A percentile compares a stretch with the other conserved stretches of the same genome.
Conservation (phyloP, 352 stramenopile species). For the Elongisporangium undulatum region DNA sequence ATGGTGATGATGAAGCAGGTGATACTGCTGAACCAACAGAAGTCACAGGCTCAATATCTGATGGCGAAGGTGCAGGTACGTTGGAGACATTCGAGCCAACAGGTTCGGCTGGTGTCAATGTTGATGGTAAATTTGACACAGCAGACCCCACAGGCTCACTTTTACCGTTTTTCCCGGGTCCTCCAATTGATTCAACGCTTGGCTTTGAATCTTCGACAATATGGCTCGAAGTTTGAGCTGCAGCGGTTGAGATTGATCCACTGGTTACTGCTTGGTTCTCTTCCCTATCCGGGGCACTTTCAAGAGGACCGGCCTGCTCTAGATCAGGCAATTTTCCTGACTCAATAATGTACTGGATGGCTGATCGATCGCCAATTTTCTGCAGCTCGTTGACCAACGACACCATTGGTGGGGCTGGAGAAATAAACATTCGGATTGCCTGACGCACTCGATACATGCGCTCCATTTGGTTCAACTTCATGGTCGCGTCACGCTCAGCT, state of each 20-base stretch:
- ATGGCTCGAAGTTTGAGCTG: not conserved
- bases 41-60: not conserved
- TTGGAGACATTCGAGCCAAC: not conserved
- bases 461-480: conserved; percentile 68
- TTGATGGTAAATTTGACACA: not conserved
- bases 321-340: conserved; percentile 20
- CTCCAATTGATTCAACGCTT: not conserved
- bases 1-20: not conserved
- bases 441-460: conserved; percentile 54
- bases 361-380: conserved; percentile 18
- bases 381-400: conserved; percentile 44
- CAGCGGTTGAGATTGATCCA: not conserved
- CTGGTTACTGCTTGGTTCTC: not conserved
- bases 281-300: not conserved
- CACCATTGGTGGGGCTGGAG: conserved; percentile 10
- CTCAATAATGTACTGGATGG: conserved; percentile 31
- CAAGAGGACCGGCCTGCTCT: not conserved
- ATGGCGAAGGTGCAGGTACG: not conserved
- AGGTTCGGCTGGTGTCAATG: not conserved
- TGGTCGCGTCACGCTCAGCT: conserved; percentile 33
- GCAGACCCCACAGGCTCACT: not conserved
- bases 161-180: not conserved
- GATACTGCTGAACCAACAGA: not conserved
- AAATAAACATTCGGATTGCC: conserved; percentile 14
- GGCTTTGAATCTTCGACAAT: not conserved